These are phyloP conservation scores for Malassezia caprae DNA, from an alignment of 1,284 basidiomycete species.

Conservation along the genomic window DNA sequence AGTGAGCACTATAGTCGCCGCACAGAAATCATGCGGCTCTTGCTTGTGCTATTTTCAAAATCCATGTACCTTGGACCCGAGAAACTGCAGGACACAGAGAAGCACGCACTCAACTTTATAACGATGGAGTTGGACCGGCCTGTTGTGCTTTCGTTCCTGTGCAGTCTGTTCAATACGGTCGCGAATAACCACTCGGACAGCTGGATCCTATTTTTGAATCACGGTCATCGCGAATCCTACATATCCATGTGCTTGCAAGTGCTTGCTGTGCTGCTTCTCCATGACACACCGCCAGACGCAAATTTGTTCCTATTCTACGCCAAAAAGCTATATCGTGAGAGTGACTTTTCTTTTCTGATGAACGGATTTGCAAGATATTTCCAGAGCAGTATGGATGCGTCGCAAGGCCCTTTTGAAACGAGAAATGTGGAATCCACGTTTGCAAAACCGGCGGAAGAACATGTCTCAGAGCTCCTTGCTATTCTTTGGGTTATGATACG, in stretches of 20 bases:
- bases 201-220: conserved; percentile 14
- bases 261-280: conserved; percentile 33
- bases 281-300: conserved; percentile 13
- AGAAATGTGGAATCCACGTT: background rate
- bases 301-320: conserved; percentile 41
- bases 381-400: conserved; percentile 15
- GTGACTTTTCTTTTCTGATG: conserved; percentile 36
- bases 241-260: conserved; percentile 31
- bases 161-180: conserved; percentile 40
- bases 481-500: conserved; percentile 34
- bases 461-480: conserved; percentile 32
- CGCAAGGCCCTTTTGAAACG: conserved; percentile 10
- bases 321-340: conserved; percentile 37
- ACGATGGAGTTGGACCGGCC: conserved; percentile 26
- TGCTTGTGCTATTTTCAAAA: conserved; percentile 42
- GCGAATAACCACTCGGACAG: conserved; percentile 23
- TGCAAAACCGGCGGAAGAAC: conserved; percentile 14
- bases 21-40: conserved; percentile 32
- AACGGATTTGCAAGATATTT: conserved; percentile 22
- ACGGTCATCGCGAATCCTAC: conserved; percentile 22
- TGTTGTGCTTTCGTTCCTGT: conserved; percentile 36
- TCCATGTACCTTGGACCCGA: conserved; percentile 33
- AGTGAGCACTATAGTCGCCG: conserved; percentile 30
- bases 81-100: conserved; percentile 13
- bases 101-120: conserved; percentile 25